phyloP scores from a whole-genome alignment of 176 grass and related monocot genomes.

The Eragrostis curvula region DNA sequence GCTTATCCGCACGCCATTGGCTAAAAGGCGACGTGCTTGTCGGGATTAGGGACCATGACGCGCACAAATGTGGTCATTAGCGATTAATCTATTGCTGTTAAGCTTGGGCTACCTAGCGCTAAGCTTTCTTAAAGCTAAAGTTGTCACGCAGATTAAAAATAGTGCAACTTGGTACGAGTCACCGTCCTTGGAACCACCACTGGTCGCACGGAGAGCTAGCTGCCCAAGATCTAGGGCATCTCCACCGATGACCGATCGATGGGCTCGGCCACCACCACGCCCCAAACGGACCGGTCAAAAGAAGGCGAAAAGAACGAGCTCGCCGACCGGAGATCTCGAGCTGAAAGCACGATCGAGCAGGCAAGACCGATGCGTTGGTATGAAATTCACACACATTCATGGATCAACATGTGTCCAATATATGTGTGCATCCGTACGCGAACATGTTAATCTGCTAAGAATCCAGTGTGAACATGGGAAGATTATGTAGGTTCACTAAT shows the following conservation, averaged over 20 bases:
- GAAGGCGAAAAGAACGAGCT: constrained; percentile 37
- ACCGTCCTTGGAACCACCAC: constrained; percentile 66
- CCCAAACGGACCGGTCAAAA: constrained; percentile 35
- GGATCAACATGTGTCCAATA: neutral
- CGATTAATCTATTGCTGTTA: constrained; percentile 43
- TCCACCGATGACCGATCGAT: constrained; percentile 37
- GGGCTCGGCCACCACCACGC: constrained; percentile 2
- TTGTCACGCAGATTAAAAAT: constrained; percentile 54
- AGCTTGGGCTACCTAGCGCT: constrained; percentile 20
- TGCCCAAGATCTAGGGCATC: constrained; percentile 61
- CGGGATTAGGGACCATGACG: constrained; percentile 72
- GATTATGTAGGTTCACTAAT: neutral
- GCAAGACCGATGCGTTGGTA: neutral
- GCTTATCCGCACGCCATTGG: constrained; percentile 57
- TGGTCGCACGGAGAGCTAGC: constrained; percentile 35
- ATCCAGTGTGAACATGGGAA: constrained; percentile 16
- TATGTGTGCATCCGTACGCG: neutral
- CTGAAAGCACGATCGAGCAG: neutral
- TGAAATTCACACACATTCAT: neutral
- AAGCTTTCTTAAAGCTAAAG: constrained; percentile 88
- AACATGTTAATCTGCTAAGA: neutral
- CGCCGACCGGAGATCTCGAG: constrained; percentile 40
- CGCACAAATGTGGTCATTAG: constrained; percentile 56
- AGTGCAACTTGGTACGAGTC: constrained; percentile 63
- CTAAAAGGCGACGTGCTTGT: constrained; percentile 74